Base-by-base conservation (phyloP, 2,329 filamentous ascomycete species). In the Colletotrichum costaricense region DNA sequence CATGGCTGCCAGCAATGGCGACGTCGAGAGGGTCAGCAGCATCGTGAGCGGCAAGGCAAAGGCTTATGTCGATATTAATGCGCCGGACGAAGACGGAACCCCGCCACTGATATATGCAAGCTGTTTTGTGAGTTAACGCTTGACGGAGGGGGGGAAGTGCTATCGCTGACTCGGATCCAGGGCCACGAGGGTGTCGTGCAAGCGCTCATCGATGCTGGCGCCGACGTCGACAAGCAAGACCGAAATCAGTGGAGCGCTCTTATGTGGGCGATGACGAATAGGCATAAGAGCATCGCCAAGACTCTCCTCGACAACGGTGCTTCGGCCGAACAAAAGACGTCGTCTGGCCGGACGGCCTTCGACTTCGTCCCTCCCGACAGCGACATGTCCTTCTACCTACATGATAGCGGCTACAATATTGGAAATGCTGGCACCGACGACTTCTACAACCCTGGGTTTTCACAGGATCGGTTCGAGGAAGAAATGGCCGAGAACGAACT, bases 191-290 rank as follows among this genome's bases (percentile, higher is more conserved):
- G 93, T 59, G 95, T 98, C 4, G 97, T 98, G 28, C 89, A 93
- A 72, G 91, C 93, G 49, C 89, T 99, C 64, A 90, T 99, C 65
- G 90, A 95, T 72, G 94, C 95, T 11, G 95, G 96, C 28, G 96
- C 93, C 52, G 90, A 95, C 78, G 95, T 98, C 65, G 95, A 99
- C 84, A 93, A 93, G 78, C 96, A 98, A 83, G 97, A 99, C 81
- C 94, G 93, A 75, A 98, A 98, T 80, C 93, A 97, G 80, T 99
- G 97, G 97, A 98, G 94, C 79, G 94, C 97, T 16, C 88, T 99
- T 74, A 99, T 99, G 95, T 99, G 97, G 97, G 96, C 97, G 63
- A 98, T 98, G 94, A 99, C 97, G 69, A 99, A 99, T 82, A 88
- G 95, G 70, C 97, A 99, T 84, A 98, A 98, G 84, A 92, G 92